These are phyloP conservation scores for Oryza nivara DNA, from an alignment of 176 grass and related monocot genomes.

Conservation along the genomic window DNA sequence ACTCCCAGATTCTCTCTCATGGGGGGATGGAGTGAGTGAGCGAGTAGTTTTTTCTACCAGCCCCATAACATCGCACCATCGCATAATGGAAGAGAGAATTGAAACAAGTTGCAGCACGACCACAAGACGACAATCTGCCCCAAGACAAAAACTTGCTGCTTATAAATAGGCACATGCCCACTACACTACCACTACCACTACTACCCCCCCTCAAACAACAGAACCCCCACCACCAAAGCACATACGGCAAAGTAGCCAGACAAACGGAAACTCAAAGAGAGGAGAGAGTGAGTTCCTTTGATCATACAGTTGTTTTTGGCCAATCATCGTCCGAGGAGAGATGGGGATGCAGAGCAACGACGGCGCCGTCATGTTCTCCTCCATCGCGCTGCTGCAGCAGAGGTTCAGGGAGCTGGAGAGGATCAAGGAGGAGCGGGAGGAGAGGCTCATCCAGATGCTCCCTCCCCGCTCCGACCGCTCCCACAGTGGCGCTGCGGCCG, in stretches of 20 bases:
- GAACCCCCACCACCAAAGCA: conserved; percentile 21
- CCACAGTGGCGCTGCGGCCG: background rate
- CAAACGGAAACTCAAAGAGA: background rate
- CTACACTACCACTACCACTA: background rate
- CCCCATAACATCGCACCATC: conserved; percentile 31
- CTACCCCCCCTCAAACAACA: background rate
- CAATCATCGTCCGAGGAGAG: background rate
- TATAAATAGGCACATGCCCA: conserved; percentile 60
- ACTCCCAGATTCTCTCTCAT: conserved; percentile 38
- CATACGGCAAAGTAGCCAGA: conserved; percentile 25
- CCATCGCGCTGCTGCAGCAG: conserved; percentile 81
- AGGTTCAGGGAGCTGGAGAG: conserved; percentile 85
- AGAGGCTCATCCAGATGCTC: conserved; percentile 54
- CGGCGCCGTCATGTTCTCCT: conserved; percentile 56
- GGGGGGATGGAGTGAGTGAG: background rate
- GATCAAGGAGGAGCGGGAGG: conserved; percentile 85
- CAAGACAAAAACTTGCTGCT: conserved; percentile 41
- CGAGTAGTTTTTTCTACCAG: conserved; percentile 22
- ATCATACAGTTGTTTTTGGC: background rate
- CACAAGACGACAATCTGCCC: conserved; percentile 37
- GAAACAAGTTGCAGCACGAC: conserved; percentile 52
- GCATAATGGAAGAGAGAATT: conserved; percentile 38
- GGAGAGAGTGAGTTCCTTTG: background rate
- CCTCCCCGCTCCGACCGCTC: background rate
- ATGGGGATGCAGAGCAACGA: conserved; percentile 54